Evolutionary conservation across 257 asterid species (phyloP).

Genomic region (Striga asiatica): DNA sequence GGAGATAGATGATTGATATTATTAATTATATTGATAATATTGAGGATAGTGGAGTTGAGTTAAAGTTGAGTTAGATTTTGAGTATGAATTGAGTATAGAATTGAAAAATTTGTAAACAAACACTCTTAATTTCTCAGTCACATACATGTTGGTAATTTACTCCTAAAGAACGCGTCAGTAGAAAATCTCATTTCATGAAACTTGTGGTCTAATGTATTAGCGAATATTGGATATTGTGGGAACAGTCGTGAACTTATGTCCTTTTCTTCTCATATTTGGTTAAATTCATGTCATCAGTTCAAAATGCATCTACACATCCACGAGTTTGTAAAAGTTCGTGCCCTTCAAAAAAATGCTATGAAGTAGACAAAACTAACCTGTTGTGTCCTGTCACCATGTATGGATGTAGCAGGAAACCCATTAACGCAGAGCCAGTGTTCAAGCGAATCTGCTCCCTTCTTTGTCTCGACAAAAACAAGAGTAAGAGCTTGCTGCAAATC

Average conservation of each 20-base stretch:
- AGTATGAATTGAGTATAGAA: too few species aligned
- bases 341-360: too few species aligned
- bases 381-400: slow-evolving; percentile 93
- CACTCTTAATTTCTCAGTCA: too few species aligned
- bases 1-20: too few species aligned
- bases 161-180: too few species aligned
- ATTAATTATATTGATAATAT: too few species aligned
- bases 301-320: not conserved
- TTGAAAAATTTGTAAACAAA: too few species aligned
- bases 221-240: not conserved
- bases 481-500: slow-evolving; percentile 77
- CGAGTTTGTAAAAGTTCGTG: too few species aligned
- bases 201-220: not conserved
- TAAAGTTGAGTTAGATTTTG: too few species aligned
- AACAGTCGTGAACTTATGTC: not conserved
- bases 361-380: slow-evolving; percentile 68
- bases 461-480: slow-evolving; percentile 85
- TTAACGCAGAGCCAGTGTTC: slow-evolving; percentile 87
- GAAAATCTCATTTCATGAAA: not conserved
- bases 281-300: not conserved
- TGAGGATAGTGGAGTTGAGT: too few species aligned
- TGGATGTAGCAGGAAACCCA: slow-evolving; percentile 82
- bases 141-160: too few species aligned
- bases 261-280: not conserved
- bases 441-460: slow-evolving; percentile 91